Base-by-base conservation (phyloP, 2,329 filamentous ascomycete species). In the Onygena corvina region DNA sequence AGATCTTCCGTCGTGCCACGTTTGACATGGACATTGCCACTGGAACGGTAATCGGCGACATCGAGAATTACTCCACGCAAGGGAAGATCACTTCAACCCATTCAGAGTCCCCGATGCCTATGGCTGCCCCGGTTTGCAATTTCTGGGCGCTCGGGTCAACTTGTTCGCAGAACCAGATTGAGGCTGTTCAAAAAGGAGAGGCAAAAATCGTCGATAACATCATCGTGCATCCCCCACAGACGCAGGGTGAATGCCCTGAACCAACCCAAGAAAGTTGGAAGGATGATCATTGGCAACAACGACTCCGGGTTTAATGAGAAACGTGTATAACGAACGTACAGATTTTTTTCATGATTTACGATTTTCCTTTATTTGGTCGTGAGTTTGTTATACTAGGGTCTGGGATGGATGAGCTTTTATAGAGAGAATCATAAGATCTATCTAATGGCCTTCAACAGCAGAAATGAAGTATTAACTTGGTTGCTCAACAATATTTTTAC, bases 51-150 rank as follows among this genome's bases (percentile, higher is more conserved):
- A 20, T 14, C 1, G 44, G 33, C 4, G 36, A 21, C 20, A 46
- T 34, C 11, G 46, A 48, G 4, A 18, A 36, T 12, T 48, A 48
- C 31, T 18, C 30, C 50, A 81, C 78, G 1, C 69, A 72, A 8
- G 83, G 83, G 0, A 68, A 75, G 1, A 63, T 67, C 1, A 77
- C 78, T 54, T 71, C 81, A 1, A 80, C 75, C 0, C 70, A 76
- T 52, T 76, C 70, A 0, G 77, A 79, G 56, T 68, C 68, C 46
- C 61, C 76, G 2, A 75, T 76, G 0, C 51, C 63, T 12, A 66
- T 71, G 47, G 71, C 72, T 1, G 59, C 68, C 8, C 63, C 74
- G 2, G 79, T 75, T 3, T 87, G 81, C 64, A 86, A 75, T 65
- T 58, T 84, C 18, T 35, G 23, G 31, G 12, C 11, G 3, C 12